Evolutionary conservation across 768 basidiomycete genomes (phyloP).

Genomic region (Cystoderma amianthinum): DNA sequence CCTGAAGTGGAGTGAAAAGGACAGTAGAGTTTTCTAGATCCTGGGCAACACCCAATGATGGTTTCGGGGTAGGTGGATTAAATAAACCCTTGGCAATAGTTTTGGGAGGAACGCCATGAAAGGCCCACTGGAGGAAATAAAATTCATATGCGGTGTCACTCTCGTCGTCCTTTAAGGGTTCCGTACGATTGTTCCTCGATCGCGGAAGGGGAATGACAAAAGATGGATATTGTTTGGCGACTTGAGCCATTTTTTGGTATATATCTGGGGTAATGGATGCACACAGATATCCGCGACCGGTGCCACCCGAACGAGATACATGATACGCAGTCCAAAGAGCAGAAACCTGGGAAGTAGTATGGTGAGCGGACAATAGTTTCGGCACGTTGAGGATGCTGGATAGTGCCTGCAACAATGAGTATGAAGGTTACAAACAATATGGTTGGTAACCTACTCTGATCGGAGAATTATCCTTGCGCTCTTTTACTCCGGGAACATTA

Average conservation of each 20-base stretch:
- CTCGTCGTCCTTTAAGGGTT: slow-evolving; percentile 18
- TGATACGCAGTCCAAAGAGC: slow-evolving; percentile 91
- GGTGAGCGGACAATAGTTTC: slow-evolving; percentile 57
- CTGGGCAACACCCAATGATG: slow-evolving; percentile 13
- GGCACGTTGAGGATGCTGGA: slow-evolving; percentile 74
- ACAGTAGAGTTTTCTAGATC: slow-evolving; percentile 65
- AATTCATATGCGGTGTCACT: slow-evolving; percentile 59
- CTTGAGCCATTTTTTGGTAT: slow-evolving; percentile 63
- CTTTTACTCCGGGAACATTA: no score
- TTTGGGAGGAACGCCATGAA: slow-evolving; percentile 63
- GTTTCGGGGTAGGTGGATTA: slow-evolving; percentile 15
- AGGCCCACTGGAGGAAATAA: slow-evolving; percentile 86
- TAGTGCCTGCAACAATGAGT: slow-evolving; percentile 52
- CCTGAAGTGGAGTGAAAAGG: slow-evolving; percentile 88
- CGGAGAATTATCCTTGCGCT: slow-evolving; percentile 63
- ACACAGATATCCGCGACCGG: slow-evolving; percentile 79
- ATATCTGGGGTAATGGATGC: slow-evolving; percentile 70
- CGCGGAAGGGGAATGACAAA: slow-evolving; percentile 84
- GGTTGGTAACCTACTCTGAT: slow-evolving; percentile 40
- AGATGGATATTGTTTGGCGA: slow-evolving; percentile 60
- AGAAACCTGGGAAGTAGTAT: slow-evolving; percentile 68
- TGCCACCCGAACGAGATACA: slow-evolving; percentile 68
- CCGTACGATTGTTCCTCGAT: slow-evolving; percentile 8
- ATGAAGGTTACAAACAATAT: slow-evolving; percentile 1
- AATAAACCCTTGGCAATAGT: slow-evolving; percentile 37